Percentiles rank a stretch among this genome's conserved stretches.
Evolutionary conservation across 164 flowering plant genomes (phyloP).

Genomic region (Nelumbo lutea): DNA sequence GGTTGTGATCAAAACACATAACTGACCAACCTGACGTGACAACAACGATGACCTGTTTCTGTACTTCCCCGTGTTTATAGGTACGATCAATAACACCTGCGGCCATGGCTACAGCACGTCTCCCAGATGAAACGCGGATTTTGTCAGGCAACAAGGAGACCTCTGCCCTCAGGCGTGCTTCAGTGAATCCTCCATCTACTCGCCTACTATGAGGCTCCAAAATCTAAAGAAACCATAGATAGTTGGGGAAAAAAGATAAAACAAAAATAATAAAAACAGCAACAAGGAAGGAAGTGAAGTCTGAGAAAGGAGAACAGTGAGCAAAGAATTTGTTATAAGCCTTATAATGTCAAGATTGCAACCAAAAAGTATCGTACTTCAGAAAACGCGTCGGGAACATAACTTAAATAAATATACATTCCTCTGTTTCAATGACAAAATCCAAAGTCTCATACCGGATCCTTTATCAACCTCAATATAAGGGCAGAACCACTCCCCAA

Average conservation of each 20-base stretch:
- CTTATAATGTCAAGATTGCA: neutral
- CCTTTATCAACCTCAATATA: too few species aligned
- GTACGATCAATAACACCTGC: conserved; percentile 75
- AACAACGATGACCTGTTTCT: conserved; percentile 88
- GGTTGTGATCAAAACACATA: conserved; percentile 97
- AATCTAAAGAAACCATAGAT: conserved; percentile 35
- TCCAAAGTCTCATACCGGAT: too few species aligned
- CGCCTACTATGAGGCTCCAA: conserved; percentile 75
- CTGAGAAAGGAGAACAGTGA: neutral
- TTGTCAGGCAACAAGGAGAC: conserved; percentile 80
- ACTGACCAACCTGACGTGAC: conserved; percentile 96
- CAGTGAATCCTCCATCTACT: conserved; percentile 84
- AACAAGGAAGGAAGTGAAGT: neutral
- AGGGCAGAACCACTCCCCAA: too few species aligned
- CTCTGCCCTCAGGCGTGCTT: conserved; percentile 76
- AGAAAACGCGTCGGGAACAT: neutral
- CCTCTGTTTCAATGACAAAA: too few species aligned
- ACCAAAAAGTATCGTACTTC: neutral
- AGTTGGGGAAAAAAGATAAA: neutral
- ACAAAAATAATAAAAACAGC: neutral
- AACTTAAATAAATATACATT: neutral
- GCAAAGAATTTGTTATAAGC: neutral
- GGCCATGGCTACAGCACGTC: conserved; percentile 97
- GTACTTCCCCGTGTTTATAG: conserved; percentile 51
- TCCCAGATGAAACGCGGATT: conserved; percentile 73